Evolutionary conservation across 192 early-diverging fungal genomes (phyloP).

Genomic region (Coemansia sp.): DNA sequence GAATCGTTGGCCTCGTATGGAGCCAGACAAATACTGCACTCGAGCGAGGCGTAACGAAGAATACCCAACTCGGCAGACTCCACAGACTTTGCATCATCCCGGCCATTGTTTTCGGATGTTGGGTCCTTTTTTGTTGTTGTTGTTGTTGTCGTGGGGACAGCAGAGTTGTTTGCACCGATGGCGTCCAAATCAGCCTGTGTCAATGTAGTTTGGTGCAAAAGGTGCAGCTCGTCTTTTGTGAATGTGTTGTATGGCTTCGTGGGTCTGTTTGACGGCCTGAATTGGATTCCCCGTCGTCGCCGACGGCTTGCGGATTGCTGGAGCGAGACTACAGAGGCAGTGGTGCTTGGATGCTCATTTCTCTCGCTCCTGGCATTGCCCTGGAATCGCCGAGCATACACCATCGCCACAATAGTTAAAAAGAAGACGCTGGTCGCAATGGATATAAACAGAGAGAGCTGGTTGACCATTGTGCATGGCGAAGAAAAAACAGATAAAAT

Average conservation of each 20-base stretch:
- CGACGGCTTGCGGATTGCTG: neutral
- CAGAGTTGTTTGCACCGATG: neutral
- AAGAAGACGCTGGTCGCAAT: slow-evolving; percentile 24
- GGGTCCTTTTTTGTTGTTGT: neutral
- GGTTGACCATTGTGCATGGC: slow-evolving; percentile 15
- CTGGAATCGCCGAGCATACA: slow-evolving; percentile 27
- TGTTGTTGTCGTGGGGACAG: neutral
- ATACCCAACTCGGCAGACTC: slow-evolving; percentile 1
- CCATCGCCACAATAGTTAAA: slow-evolving; percentile 18
- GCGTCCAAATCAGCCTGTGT: slow-evolving; percentile 18
- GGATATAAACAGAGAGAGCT: slow-evolving; percentile 29
- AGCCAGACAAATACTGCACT: slow-evolving; percentile 66
- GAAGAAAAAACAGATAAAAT: neutral
- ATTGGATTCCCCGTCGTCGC: slow-evolving; percentile 10
- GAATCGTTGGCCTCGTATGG: slow-evolving; percentile 58
- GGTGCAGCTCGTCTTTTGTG: slow-evolving; percentile 34
- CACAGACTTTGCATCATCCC: slow-evolving; percentile 2
- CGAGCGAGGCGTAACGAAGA: slow-evolving; percentile 45
- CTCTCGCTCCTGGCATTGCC: neutral
- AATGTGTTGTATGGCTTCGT: slow-evolving; percentile 49
- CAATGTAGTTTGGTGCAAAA: slow-evolving; percentile 27
- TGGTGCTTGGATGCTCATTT: neutral
- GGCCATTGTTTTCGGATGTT: neutral
- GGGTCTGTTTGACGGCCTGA: slow-evolving; percentile 23
- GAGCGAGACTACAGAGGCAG: slow-evolving; percentile 1